phyloP scores from a whole-genome alignment of 2,329 filamentous ascomycete genomes.

The Sarocladium oryzae region DNA sequence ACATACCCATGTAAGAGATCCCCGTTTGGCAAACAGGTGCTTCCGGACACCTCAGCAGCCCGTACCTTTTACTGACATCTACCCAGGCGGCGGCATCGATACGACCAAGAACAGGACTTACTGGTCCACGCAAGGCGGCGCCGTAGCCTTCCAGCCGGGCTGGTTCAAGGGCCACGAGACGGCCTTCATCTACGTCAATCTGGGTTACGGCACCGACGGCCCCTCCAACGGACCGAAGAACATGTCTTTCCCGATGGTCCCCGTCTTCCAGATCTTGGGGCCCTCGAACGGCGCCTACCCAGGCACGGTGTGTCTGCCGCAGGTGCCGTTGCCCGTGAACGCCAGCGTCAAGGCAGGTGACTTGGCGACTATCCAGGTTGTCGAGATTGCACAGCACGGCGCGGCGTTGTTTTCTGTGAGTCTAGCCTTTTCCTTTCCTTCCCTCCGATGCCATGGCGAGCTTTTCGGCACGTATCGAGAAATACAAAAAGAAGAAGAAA shows the following conservation, averaged over 20 bases:
- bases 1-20: conserved; percentile 76
- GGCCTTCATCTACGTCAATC: conserved; percentile 83
- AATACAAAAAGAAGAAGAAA: no score
- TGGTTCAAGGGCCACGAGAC: conserved; percentile 88
- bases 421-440: conserved; percentile 13
- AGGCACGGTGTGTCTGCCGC: conserved; percentile 81
- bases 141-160: conserved; percentile 84
- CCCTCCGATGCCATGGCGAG: not conserved
- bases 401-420: conserved; percentile 75
- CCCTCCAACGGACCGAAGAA: conserved; percentile 64
- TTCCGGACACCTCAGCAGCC: no score
- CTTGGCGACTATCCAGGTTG: conserved; percentile 81
- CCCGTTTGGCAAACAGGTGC: no score
- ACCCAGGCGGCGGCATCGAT: conserved; percentile 72
- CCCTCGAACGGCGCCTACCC: conserved; percentile 80
- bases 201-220: conserved; percentile 70
- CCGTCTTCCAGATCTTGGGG: conserved; percentile 75
- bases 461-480: no score
- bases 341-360: conserved; percentile 70
- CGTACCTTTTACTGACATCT: conserved; percentile 13
- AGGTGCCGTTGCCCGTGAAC: conserved; percentile 75
- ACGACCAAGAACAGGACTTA: conserved; percentile 77
- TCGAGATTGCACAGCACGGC: conserved; percentile 78
- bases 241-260: conserved; percentile 78
- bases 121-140: conserved; percentile 84